These are phyloP conservation scores for Trichosporon sp. DNA, from an alignment of 1,284 basidiomycete species.

Conservation along the genomic window DNA sequence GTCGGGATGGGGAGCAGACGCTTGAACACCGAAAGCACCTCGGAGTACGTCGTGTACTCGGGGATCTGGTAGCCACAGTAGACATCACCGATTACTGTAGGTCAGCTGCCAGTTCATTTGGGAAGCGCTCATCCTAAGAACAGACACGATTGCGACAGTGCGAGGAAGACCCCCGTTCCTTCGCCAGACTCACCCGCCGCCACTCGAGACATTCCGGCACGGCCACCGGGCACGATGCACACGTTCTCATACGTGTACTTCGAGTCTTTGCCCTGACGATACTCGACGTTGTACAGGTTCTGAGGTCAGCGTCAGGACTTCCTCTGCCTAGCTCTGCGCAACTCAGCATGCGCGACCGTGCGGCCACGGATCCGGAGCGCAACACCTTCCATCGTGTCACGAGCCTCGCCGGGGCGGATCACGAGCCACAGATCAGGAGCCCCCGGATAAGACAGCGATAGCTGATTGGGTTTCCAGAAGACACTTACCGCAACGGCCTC, in stretches of 20 bases:
- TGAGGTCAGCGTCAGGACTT: constrained; percentile 59
- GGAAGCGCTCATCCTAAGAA: too few species aligned
- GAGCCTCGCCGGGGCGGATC: neutral
- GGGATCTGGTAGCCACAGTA: constrained; percentile 51
- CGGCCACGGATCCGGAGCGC: neutral
- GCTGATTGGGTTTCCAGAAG: neutral
- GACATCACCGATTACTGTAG: constrained; percentile 39
- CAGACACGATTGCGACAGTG: neutral
- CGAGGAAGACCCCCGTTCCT: neutral
- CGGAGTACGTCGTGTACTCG: constrained; percentile 57
- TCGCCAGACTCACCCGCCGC: constrained; percentile 69
- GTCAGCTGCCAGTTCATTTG: constrained; percentile 6
- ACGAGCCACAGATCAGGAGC: neutral
- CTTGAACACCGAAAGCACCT: constrained; percentile 83
- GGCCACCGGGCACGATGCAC: constrained; percentile 71
- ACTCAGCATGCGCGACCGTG: neutral
- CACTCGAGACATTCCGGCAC: constrained; percentile 83
- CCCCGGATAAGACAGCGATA: neutral
- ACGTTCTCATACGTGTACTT: constrained; percentile 86
- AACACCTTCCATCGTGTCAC: neutral
- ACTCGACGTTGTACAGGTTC: constrained; percentile 81
- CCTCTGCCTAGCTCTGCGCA: constrained; percentile 26
- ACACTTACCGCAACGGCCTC: constrained; percentile 43
- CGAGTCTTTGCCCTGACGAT: constrained; percentile 74
- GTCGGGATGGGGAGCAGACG: constrained; percentile 87